A percentile compares a stretch with the other conserved stretches of the same genome.
These are phyloP conservation scores for Phytophthora cactorum DNA, from an alignment of 352 stramenopile genomes.

Conservation along the genomic window DNA sequence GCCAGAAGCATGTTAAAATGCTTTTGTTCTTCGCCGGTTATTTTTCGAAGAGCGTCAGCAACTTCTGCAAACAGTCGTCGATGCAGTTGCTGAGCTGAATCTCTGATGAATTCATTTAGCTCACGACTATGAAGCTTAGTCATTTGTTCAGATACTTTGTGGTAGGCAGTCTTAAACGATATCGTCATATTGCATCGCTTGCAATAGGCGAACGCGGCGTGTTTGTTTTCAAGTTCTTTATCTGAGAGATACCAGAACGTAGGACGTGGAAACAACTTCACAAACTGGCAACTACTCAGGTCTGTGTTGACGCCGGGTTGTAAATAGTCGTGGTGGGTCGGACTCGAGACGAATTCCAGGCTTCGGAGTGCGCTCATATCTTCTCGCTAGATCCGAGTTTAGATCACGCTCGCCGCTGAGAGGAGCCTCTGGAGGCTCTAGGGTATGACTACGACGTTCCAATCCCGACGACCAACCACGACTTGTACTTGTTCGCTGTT, in stretches of 20 bases:
- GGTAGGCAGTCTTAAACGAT: not conserved
- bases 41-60: too few relatives aligned
- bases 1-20: not conserved
- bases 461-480: too few relatives aligned
- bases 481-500: too few relatives aligned
- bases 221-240: not conserved
- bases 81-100: not conserved
- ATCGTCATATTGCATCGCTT: not conserved
- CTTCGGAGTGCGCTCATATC: too few relatives aligned
- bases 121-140: not conserved
- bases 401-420: too few relatives aligned
- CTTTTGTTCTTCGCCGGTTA: not conserved
- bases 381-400: too few relatives aligned
- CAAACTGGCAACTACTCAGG: not conserved
- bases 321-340: not conserved
- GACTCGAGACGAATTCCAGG: not conserved
- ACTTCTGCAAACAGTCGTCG: not conserved
- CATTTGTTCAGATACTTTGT: not conserved
- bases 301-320: not conserved
- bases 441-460: too few relatives aligned
- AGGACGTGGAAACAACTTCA: not conserved
- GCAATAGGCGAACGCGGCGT: not conserved
- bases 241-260: not conserved
- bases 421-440: too few relatives aligned
- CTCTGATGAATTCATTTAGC: not conserved